Conservation (phyloP, 805 yeast genomes). For the Lipomyces mesembrius region DNA sequence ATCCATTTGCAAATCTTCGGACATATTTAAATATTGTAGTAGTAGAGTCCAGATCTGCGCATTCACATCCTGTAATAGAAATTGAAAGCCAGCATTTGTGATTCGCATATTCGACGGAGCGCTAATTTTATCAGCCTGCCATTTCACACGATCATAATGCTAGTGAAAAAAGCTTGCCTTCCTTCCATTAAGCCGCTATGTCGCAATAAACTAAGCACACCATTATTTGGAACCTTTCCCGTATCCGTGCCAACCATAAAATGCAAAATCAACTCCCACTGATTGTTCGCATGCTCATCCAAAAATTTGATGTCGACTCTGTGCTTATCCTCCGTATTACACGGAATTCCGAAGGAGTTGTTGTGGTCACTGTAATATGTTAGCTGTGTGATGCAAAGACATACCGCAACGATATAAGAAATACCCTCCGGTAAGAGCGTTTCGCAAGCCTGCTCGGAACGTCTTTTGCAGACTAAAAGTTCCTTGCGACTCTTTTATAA, state of each 20-base stretch:
- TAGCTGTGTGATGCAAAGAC: neutral
- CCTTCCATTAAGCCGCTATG: constrained; percentile 86
- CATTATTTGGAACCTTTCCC: constrained; percentile 70
- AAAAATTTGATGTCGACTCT: constrained; percentile 67
- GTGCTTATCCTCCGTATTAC: constrained; percentile 59
- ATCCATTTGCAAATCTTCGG: constrained; percentile 86
- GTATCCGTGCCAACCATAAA: constrained; percentile 95
- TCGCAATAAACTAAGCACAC: constrained; percentile 74
- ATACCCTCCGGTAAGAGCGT: constrained; percentile 81
- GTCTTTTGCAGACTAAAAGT: constrained; percentile 66
- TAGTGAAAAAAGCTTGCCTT: constrained; percentile 23
- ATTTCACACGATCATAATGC: constrained; percentile 6
- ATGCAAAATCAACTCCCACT: constrained; percentile 95
- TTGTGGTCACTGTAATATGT: constrained; percentile 48
- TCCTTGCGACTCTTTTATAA: constrained; percentile 63
- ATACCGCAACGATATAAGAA: constrained; percentile 10
- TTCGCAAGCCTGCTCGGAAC: constrained; percentile 74
- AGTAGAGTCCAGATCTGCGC: constrained; percentile 94
- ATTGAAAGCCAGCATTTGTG: constrained; percentile 93
- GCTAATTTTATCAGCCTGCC: constrained; percentile 11
- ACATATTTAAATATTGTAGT: constrained; percentile 81
- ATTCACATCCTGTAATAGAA: constrained; percentile 86
- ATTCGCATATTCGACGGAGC: constrained; percentile 58
- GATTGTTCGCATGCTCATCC: constrained; percentile 77
- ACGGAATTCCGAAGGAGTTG: constrained; percentile 77